These are phyloP conservation scores for Lyophyllum shimeji DNA, from an alignment of 768 basidiomycete species.

Conservation along the genomic window DNA sequence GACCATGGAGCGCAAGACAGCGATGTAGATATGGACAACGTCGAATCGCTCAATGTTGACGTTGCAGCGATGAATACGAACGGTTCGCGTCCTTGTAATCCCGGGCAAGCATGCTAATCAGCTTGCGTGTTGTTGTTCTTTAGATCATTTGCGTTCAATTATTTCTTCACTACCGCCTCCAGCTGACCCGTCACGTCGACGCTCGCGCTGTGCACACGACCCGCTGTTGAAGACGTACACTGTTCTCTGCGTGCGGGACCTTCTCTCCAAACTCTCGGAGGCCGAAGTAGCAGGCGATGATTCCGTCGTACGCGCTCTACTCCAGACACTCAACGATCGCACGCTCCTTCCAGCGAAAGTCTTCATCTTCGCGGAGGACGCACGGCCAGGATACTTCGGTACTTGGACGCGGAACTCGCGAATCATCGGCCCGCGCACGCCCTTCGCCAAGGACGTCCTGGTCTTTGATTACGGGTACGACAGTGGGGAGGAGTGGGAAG, in stretches of 20 bases:
- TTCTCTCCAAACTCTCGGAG: conserved; percentile 68
- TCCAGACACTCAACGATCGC: conserved; percentile 61
- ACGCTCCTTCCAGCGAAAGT: conserved; percentile 71
- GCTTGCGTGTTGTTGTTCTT: background rate
- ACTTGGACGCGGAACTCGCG: conserved; percentile 88
- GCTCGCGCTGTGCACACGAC: conserved; percentile 15
- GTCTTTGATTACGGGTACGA: conserved; percentile 90
- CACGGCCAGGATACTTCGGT: conserved; percentile 90
- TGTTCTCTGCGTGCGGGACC: conserved; percentile 38
- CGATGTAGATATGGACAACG: conserved; percentile 26
- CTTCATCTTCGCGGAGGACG: conserved; percentile 80
- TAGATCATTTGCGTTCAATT: conserved; percentile 40
- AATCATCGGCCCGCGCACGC: conserved; percentile 78
- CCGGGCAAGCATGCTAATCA: background rate
- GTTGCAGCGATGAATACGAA: conserved; percentile 34
- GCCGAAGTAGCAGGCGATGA: conserved; percentile 78
- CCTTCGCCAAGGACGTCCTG: conserved; percentile 76
- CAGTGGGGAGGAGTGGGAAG: conserved; percentile 96
- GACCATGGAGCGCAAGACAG: conserved; percentile 7
- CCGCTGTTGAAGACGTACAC: conserved; percentile 35
- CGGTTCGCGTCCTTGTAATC: conserved; percentile 32
- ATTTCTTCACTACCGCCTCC: conserved; percentile 33
- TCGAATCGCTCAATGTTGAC: conserved; percentile 19
- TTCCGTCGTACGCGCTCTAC: conserved; percentile 61
- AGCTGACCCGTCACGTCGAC: conserved; percentile 17